Conservation (phyloP, 208 protist genomes). For the Leishmania gerbilli region DNA sequence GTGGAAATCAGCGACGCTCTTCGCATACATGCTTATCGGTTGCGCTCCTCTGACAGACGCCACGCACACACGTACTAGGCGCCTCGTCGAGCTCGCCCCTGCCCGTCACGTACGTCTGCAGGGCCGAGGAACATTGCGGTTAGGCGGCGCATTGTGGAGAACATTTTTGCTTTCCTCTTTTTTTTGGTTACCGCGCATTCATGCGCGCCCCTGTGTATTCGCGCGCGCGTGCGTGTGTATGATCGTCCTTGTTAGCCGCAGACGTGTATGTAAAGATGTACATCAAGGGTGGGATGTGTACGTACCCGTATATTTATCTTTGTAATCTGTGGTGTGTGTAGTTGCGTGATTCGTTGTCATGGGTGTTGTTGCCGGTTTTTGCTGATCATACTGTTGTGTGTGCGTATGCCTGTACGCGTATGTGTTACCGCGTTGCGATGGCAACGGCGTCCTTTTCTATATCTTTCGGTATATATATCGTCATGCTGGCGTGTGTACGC, state of each 20-base stretch:
- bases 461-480: not conserved
- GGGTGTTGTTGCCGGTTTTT: not conserved
- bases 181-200: not conserved
- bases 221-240: too few species aligned
- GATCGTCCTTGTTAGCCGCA: not conserved
- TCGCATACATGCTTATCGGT: not conserved
- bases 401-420: not conserved
- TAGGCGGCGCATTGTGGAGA: not conserved
- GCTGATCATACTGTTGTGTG: not conserved
- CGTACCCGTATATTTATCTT: not conserved
- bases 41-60: not conserved
- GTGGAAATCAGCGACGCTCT: not conserved
- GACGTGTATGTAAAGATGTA: not conserved
- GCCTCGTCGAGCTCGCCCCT: not conserved
- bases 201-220: not conserved
- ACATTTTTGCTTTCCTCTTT: not conserved
- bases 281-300: not conserved
- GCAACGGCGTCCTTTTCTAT: not conserved
- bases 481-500: not conserved
- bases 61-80: not conserved
- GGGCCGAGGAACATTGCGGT: not conserved
- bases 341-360: not conserved
- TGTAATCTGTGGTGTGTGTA: too few species aligned
- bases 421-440: not conserved
- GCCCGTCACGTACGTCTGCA: not conserved